Percentiles rank a stretch among this genome's conserved stretches.
These are phyloP conservation scores for Glycine soja DNA, from an alignment of 306 rosid genomes.

Conservation along the genomic window DNA sequence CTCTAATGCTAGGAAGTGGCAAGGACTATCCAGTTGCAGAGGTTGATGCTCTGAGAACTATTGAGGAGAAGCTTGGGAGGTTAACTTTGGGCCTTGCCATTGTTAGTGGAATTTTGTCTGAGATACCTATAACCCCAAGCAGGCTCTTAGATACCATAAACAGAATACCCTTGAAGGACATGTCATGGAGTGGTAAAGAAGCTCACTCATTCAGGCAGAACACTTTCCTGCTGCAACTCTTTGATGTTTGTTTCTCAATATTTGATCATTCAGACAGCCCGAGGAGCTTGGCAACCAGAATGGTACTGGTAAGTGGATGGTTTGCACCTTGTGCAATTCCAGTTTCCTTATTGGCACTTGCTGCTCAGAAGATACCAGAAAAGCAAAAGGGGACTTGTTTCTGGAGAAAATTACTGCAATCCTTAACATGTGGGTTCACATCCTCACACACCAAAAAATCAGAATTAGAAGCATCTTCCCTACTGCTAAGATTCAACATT, in stretches of 20 bases:
- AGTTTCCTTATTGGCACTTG: constrained; percentile 62
- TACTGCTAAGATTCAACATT: constrained; percentile 76
- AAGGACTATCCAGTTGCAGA: constrained; percentile 74
- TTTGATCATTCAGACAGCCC: constrained; percentile 92
- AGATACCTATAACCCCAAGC: constrained; percentile 82
- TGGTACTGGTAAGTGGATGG: constrained; percentile 89
- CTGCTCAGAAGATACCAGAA: constrained; percentile 79
- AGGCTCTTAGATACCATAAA: constrained; percentile 78
- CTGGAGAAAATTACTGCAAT: constrained; percentile 61
- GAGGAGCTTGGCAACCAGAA: constrained; percentile 83
- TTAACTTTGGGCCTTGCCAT: constrained; percentile 77
- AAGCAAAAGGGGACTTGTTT: constrained; percentile 50
- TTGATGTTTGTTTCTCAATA: constrained; percentile 90
- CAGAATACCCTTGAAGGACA: constrained; percentile 83
- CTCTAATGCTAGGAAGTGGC: constrained; percentile 72
- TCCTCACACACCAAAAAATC: constrained; percentile 71
- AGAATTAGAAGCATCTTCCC: constrained; percentile 84
- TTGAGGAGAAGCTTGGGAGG: constrained; percentile 83
- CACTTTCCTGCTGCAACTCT: constrained; percentile 77
- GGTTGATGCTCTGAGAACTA: constrained; percentile 75
- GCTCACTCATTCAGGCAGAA: constrained; percentile 60
- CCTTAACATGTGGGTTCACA: constrained; percentile 67
- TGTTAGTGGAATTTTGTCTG: constrained; percentile 76
- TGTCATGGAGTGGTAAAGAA: constrained; percentile 73
- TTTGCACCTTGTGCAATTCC: constrained; percentile 82